phyloP scores from a whole-genome alignment of 2,329 filamentous ascomycete species.

The Coniochaeta hoffmannii region DNA sequence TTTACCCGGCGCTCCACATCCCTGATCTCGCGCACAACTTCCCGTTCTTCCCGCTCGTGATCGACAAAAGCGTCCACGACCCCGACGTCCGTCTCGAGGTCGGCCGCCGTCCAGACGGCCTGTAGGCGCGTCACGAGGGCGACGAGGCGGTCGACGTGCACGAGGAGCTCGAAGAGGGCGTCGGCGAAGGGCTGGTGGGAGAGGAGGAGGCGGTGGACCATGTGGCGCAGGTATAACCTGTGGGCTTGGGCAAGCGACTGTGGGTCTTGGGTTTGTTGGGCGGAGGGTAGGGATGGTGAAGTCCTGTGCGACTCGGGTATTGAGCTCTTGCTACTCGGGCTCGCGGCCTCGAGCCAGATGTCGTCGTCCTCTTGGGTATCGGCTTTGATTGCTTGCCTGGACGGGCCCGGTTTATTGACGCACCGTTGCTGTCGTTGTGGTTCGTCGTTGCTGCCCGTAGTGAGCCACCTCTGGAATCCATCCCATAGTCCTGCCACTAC shows the following conservation, averaged over 20 bases:
- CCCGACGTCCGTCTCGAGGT: conserved; percentile 75
- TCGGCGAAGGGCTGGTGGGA: conserved; percentile 57
- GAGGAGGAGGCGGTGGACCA: conserved; percentile 61
- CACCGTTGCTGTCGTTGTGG: not conserved
- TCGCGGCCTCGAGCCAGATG: conserved; percentile 30
- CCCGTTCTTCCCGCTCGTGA: conserved; percentile 63
- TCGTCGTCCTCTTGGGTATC: conserved; percentile 27
- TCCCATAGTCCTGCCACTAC: conserved; percentile 77
- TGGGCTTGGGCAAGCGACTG: conserved; percentile 79
- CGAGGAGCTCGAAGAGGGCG: conserved; percentile 57
- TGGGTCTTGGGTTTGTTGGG: conserved; percentile 48
- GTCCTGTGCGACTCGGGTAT: conserved; percentile 33
- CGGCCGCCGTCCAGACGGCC: conserved; percentile 66
- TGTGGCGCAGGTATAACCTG: conserved; percentile 62
- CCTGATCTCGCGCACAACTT: conserved; percentile 58
- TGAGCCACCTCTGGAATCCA: conserved; percentile 71
- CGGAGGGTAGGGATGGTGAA: not conserved
- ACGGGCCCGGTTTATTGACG: not conserved
- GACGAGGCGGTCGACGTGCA: conserved; percentile 73
- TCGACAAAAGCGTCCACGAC: conserved; percentile 70
- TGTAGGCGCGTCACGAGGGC: conserved; percentile 71
- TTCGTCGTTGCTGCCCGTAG: conserved; percentile 29
- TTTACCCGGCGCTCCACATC: conserved; percentile 59
- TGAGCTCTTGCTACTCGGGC: conserved; percentile 1
- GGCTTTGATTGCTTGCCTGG: too few species aligned